These are phyloP conservation scores for Meyerozyma smithsonii DNA, from an alignment of 1,139 yeast species.

Conservation along the genomic window DNA sequence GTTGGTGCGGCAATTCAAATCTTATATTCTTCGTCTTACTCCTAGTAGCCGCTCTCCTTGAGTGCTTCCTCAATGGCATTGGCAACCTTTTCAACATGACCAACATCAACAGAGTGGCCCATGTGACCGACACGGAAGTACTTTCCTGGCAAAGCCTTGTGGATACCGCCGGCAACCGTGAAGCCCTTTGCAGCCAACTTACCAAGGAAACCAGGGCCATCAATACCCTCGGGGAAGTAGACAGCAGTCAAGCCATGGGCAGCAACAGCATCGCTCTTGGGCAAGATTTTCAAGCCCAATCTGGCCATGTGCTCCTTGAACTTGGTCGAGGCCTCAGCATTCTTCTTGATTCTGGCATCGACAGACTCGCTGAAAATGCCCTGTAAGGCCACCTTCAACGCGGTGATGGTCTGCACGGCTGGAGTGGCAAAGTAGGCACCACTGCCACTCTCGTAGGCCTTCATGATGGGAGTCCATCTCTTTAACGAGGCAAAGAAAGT, in stretches of 20 bases:
- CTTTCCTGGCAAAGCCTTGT: constrained; percentile 71
- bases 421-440: constrained; percentile 94
- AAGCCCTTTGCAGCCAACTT: constrained; percentile 62
- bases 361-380: constrained; percentile 63
- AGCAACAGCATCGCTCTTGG: constrained; percentile 54
- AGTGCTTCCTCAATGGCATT: constrained; percentile 29
- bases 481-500: constrained; percentile 72
- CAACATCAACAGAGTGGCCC: constrained; percentile 58
- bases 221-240: constrained; percentile 73
- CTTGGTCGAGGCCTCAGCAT: constrained; percentile 55
- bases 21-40: background rate
- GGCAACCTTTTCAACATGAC: constrained; percentile 35
- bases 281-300: constrained; percentile 67
- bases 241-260: constrained; percentile 89
- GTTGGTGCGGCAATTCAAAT: no score
- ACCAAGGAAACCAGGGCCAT: constrained; percentile 58
- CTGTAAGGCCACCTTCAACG: constrained; percentile 71
- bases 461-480: constrained; percentile 88
- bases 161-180: constrained; percentile 88
- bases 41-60: constrained; percentile 2
- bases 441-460: constrained; percentile 76
- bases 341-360: constrained; percentile 59
- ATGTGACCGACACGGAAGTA: constrained; percentile 95
- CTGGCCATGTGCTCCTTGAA: constrained; percentile 57
- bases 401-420: constrained; percentile 80